Evolutionary conservation across 176 grass and related monocot species (phyloP), one percentile per base, ranked within the genome.

Genomic region (Musa acuminata): DNA sequence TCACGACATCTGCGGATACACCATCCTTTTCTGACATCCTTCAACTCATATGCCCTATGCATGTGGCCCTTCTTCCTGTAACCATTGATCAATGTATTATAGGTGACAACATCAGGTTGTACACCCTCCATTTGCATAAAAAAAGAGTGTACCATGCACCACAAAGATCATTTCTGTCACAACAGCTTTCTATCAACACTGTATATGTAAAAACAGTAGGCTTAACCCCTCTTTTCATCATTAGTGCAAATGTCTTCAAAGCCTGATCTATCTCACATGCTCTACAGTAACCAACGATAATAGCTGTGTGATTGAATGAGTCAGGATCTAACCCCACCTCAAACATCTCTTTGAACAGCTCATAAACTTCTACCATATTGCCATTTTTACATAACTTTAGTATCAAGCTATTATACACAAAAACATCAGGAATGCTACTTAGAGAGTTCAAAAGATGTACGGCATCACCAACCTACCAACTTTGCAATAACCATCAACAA

Each of bases 331-430:
- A 22, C 19, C 69, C 78, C 22, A 73, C 11, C 27, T 62, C 48
- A 73, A 64, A 64, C 68, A 80, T 80, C 55, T 80, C 55, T 64
- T 80, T 29, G 8, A 80, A 62, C 12, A 80, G 55, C 29, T 64
- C 19, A n/a, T 19, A 12, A 24, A 55, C 78, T 71, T 80, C 55
- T 64, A 50, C 43, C 69, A 80, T 64, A 35, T 80, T 59, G 25
- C 78, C 78, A 52, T 72, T 26, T 60, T 9, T 63, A 64, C 69
- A 80, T 19, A 52, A 64, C n/a, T 70, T 71, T 12, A 62, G 64
- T n/a, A 80, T 63, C n/a, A 80, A 80, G 57, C 78, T 73, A 63
- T 73, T 72, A 63, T 80, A 80, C 55, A 80, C 8, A 54, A 53
- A 80, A 73, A 13, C 57, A 80, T 80, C 69, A 27, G 57, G 55